phyloP scores from a whole-genome alignment of 345 rosid genomes.

The Anacardium occidentale region DNA sequence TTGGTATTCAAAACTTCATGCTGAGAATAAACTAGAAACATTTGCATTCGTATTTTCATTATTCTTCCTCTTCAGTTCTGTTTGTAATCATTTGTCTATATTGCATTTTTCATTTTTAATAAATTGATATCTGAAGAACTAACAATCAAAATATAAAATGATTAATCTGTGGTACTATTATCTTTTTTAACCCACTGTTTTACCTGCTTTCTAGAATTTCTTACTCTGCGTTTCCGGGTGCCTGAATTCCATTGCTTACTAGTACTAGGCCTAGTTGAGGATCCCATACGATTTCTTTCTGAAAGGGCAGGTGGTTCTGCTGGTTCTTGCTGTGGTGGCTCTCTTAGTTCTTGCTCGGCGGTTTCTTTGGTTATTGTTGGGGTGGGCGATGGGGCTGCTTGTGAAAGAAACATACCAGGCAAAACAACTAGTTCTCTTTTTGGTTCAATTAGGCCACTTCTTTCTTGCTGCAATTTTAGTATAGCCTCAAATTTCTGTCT shows the following conservation, averaged over 20 bases:
- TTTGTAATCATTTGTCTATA: neutral
- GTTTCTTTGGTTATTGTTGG: conserved; percentile 32
- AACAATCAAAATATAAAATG: neutral
- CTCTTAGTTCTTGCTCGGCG: conserved; percentile 34
- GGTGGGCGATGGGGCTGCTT: conserved; percentile 26
- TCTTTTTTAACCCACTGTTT: conserved; percentile 50
- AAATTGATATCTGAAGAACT: neutral
- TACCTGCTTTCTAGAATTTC: conserved; percentile 33
- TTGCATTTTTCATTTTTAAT: neutral
- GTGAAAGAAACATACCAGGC: conserved; percentile 80
- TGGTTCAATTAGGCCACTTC: conserved; percentile 63
- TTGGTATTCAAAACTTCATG: neutral
- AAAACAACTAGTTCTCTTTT: conserved; percentile 50
- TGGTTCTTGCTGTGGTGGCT: conserved; percentile 35
- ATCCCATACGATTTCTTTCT: conserved; percentile 33
- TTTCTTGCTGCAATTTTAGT: conserved; percentile 60
- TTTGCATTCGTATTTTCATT: neutral
- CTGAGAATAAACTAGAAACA: neutral
- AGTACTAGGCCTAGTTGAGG: conserved; percentile 33
- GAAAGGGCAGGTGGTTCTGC: conserved; percentile 17
- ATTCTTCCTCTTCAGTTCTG: neutral
- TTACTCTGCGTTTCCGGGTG: conserved; percentile 28
- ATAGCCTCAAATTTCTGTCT: conserved; percentile 64
- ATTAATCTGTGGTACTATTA: conserved; percentile 23
- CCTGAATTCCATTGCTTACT: conserved; percentile 25